phyloP scores from a whole-genome alignment of 495 filamentous ascomycete species.

The Hypoxylon crocopeplum region DNA sequence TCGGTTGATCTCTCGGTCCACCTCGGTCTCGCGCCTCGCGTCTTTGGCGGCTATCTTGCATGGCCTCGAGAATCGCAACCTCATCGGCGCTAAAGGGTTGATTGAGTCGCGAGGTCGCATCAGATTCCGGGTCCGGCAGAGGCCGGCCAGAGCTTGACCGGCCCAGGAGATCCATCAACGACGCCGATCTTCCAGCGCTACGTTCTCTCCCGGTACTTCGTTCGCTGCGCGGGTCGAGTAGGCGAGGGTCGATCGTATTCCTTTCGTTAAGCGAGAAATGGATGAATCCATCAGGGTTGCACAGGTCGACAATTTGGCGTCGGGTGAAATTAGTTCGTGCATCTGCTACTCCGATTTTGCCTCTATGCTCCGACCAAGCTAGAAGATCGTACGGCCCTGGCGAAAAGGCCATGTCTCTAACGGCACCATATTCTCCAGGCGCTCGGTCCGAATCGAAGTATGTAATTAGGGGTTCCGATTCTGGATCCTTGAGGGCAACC shows the following conservation, averaged over 20 bases:
- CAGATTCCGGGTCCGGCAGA: slow-evolving; percentile 38
- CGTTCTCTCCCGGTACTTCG: slow-evolving; percentile 34
- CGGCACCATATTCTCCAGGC: slow-evolving; percentile 70
- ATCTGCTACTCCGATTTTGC: slow-evolving; percentile 84
- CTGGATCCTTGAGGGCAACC: slow-evolving; percentile 43
- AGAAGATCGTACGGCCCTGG: slow-evolving; percentile 90
- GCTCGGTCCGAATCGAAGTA: slow-evolving; percentile 64
- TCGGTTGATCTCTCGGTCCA: slow-evolving; percentile 46
- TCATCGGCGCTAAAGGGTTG: slow-evolving; percentile 54
- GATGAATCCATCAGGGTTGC: slow-evolving; percentile 63
- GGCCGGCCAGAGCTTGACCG: slow-evolving; percentile 18
- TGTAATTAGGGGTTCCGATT: slow-evolving; percentile 49
- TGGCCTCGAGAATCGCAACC: slow-evolving; percentile 54
- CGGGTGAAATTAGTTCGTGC: slow-evolving; percentile 76
- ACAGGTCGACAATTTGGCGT: slow-evolving; percentile 74
- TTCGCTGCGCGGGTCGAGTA: slow-evolving; percentile 49
- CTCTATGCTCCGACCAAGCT: slow-evolving; percentile 91
- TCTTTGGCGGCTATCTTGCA: slow-evolving; percentile 55
- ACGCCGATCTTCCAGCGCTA: slow-evolving; percentile 36
- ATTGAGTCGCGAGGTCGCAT: slow-evolving; percentile 35
- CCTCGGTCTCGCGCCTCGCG: slow-evolving; percentile 46
- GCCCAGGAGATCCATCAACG: slow-evolving; percentile 40
- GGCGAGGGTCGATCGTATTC: slow-evolving; percentile 57
- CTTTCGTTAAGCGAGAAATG: slow-evolving; percentile 52
- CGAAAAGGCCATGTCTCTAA: slow-evolving; percentile 89